Evolutionary conservation across 2,329 filamentous ascomycete genomes (phyloP).

Genomic region (Acephala macrosclerotiorum): DNA sequence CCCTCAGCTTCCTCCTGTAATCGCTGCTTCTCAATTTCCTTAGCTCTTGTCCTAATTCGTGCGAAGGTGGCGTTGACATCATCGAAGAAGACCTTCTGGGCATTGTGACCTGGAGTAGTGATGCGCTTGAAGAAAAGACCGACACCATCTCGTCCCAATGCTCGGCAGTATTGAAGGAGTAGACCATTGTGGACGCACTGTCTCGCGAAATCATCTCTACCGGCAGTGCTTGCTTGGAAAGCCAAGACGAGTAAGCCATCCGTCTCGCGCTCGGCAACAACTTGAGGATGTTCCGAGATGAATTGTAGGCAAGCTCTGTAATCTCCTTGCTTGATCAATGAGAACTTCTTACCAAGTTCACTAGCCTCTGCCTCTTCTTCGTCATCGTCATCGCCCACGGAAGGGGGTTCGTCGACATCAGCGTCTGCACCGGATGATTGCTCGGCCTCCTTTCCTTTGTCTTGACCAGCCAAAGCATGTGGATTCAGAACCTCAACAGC

Average conservation of each 20-base stretch:
- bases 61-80: constrained; percentile 90
- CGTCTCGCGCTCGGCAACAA: constrained; percentile 85
- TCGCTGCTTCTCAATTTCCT: constrained; percentile 53
- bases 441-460: constrained; percentile 47
- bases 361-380: constrained; percentile 81
- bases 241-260: constrained; percentile 91
- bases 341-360: constrained; percentile 80
- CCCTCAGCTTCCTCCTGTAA: constrained; percentile 62
- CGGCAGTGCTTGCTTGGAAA: constrained; percentile 85
- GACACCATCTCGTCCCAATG: constrained; percentile 87
- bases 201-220: constrained; percentile 76
- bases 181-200: constrained; percentile 94
- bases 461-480: constrained; percentile 50
- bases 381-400: constrained; percentile 56
- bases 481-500: constrained; percentile 82
- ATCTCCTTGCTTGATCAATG: constrained; percentile 77
- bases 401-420: constrained; percentile 62
- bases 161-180: constrained; percentile 92
- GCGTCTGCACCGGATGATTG: constrained; percentile 66
- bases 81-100: constrained; percentile 88
- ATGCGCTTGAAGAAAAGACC: constrained; percentile 96
- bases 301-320: constrained; percentile 79
- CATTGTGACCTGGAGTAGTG: constrained; percentile 87
- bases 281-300: constrained; percentile 77
- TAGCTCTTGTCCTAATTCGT: constrained; percentile 76